Evolutionary conservation across 2,329 filamentous ascomycete genomes (phyloP), one percentile per base, ranked within the genome.

Genomic region (Xylariaceae sp.): DNA sequence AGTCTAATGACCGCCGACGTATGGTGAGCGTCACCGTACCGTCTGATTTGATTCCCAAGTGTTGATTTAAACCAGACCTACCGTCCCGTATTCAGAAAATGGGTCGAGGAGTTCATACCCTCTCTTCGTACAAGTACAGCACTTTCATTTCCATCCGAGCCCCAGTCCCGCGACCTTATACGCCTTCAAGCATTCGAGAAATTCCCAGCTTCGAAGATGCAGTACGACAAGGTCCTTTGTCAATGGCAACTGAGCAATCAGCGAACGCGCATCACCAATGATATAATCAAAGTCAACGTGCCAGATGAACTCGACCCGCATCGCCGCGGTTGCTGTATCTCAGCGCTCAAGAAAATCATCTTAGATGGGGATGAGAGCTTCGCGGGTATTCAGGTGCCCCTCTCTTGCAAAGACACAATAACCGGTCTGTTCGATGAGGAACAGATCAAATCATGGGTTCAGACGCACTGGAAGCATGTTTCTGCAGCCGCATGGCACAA

Each of bases 41-140:
- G 22, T 28, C 22, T 28, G 22, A 5, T 28, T 5, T 28, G 22
- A 28, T 28, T 28, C 4, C 22, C 22, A 7, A 28, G 7, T 28
- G 22, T 7, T 28, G 22, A 28, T 28, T 7, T 7, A 28, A 28
- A 28, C 22, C 22, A 28, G 22, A 28, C 22, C 22, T 72, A 75
- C 39, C 77, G 88, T 0, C 75, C 77, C 0, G 74, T 83, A 28
- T 90, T 83, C 63, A 71, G 72, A 2, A 65, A 66, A 6, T 92
- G 87, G 78, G 66, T 86, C 5, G 74, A 85, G 1, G 80, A 84
- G 5, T 90, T 82, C 56, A 67, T 87, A n/a, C 82, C 84, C 0
- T 62, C 61, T 2, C 79, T 80, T 52, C 71, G 74, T 1, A 68
- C 68, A 38, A 38, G 9, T 1, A 52, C 73, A 19, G 71, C 70